Conservation (phyloP, 306 rosid genomes). For the Cajanus cajan region DNA sequence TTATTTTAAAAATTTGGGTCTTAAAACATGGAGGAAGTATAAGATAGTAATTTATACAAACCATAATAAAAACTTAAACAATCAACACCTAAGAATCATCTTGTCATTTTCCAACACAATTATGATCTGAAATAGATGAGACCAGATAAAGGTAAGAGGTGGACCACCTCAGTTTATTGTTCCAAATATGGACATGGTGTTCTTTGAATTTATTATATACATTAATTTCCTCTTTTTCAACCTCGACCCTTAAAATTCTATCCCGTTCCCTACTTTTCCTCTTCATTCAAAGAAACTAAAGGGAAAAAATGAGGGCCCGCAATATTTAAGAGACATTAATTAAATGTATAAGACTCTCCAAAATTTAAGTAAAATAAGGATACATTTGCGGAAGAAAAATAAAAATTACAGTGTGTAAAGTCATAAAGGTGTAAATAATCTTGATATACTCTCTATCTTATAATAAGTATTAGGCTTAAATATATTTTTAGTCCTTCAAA, state of each 20-base stretch:
- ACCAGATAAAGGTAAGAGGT: not conserved
- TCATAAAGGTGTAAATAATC: no score
- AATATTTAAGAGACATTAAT: not conserved
- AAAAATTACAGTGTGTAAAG: not conserved
- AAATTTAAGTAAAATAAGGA: no score
- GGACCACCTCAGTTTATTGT: slow-evolving; percentile 20
- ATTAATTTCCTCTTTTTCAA: not conserved
- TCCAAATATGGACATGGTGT: not conserved
- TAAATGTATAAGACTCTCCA: not conserved
- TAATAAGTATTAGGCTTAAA: no score
- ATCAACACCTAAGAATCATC: no score
- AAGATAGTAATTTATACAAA: no score
- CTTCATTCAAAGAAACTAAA: not conserved
- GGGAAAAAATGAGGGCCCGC: not conserved
- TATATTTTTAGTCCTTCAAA: no score
- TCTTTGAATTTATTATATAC: not conserved
- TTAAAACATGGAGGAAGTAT: no score
- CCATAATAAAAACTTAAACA: no score
- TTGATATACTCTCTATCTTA: no score
- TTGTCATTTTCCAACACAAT: not conserved
- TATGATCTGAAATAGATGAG: not conserved
- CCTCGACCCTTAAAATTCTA: not conserved
- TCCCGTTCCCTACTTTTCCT: not conserved
- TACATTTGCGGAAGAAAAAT: no score
- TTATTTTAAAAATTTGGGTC: no score